A percentile compares a stretch with the other conserved stretches of the same genome.
Evolutionary conservation across 768 basidiomycete species (phyloP).

Genomic region (Phaeotremella skinneri): DNA sequence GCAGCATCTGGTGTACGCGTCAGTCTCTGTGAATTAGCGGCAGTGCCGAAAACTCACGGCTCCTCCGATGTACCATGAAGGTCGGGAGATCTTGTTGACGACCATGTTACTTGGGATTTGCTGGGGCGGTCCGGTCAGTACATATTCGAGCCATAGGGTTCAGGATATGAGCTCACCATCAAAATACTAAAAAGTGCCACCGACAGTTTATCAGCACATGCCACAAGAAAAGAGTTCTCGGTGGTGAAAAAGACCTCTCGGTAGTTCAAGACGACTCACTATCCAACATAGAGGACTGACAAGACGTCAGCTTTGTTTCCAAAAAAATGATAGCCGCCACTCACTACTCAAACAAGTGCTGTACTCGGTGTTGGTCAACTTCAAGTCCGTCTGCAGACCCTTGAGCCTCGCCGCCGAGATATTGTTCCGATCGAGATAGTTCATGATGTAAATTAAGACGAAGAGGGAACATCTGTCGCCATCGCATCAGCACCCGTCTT

Average conservation of each 20-base stretch:
- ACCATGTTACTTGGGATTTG: slow-evolving; percentile 49
- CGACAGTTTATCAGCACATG: too few species aligned
- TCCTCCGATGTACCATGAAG: slow-evolving; percentile 48
- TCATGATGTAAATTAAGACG: slow-evolving; percentile 46
- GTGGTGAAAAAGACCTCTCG: too few species aligned
- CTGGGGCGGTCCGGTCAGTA: slow-evolving; percentile 14
- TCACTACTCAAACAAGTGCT: slow-evolving; percentile 39
- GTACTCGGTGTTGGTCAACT: slow-evolving; percentile 42
- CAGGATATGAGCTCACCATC: not conserved
- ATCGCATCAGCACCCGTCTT: not conserved
- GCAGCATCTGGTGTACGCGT: slow-evolving; percentile 27
- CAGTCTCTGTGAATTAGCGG: slow-evolving; percentile 32
- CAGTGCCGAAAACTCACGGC: slow-evolving; percentile 34
- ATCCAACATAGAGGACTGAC: slow-evolving; percentile 33
- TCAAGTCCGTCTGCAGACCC: slow-evolving; percentile 44
- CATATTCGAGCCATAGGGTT: not conserved
- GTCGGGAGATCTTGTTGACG: slow-evolving; percentile 45
- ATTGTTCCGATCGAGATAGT: slow-evolving; percentile 49
- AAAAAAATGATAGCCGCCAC: slow-evolving; percentile 5
- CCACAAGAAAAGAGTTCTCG: too few species aligned
- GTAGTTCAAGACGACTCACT: too few species aligned
- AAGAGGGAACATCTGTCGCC: slow-evolving; percentile 31
- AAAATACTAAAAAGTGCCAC: not conserved
- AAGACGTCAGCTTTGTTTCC: not conserved
- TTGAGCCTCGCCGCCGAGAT: slow-evolving; percentile 41